Percentiles rank a stretch among this genome's conserved stretches.
Evolutionary conservation across 495 filamentous ascomycete genomes (phyloP).

Genomic region (Penicillium pulvis): DNA sequence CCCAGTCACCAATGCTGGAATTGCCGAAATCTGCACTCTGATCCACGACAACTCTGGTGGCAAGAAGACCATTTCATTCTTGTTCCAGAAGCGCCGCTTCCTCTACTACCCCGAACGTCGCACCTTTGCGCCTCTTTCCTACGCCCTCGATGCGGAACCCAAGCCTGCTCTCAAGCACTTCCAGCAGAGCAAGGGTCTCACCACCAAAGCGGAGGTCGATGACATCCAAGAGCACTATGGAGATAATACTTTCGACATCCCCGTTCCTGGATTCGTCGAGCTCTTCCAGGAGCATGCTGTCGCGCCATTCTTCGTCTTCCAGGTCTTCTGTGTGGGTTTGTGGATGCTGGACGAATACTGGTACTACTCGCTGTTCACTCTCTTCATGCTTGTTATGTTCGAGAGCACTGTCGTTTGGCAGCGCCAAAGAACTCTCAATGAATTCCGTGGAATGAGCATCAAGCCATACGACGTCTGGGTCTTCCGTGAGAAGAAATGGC

Average conservation of each 20-base stretch:
- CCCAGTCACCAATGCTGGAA: slow-evolving; percentile 84
- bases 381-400: slow-evolving; percentile 97
- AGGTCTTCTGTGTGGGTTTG: slow-evolving; percentile 96
- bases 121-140: slow-evolving; percentile 77
- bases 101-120: slow-evolving; percentile 71
- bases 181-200: slow-evolving; percentile 75
- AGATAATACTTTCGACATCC: slow-evolving; percentile 96
- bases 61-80: slow-evolving; percentile 78
- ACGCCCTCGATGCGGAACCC: slow-evolving; percentile 82
- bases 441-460: slow-evolving; percentile 99
- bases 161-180: slow-evolving; percentile 74
- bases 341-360: slow-evolving; percentile 99
- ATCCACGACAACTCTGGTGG: slow-evolving; percentile 69
- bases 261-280: slow-evolving; percentile 91
- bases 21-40: slow-evolving; percentile 83
- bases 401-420: slow-evolving; percentile 99
- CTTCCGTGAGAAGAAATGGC: slow-evolving; percentile 82
- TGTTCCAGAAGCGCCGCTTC: slow-evolving; percentile 98
- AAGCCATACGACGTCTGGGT: slow-evolving; percentile 95
- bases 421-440: slow-evolving; percentile 90
- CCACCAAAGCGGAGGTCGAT: slow-evolving; percentile 68
- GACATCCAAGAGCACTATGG: slow-evolving; percentile 90
- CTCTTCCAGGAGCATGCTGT: slow-evolving; percentile 98
- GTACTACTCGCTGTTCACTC: slow-evolving; percentile 99
- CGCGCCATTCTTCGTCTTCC: slow-evolving; percentile 98